phyloP scores from a whole-genome alignment of 441 rosid species.

The Eruca vesicaria region DNA sequence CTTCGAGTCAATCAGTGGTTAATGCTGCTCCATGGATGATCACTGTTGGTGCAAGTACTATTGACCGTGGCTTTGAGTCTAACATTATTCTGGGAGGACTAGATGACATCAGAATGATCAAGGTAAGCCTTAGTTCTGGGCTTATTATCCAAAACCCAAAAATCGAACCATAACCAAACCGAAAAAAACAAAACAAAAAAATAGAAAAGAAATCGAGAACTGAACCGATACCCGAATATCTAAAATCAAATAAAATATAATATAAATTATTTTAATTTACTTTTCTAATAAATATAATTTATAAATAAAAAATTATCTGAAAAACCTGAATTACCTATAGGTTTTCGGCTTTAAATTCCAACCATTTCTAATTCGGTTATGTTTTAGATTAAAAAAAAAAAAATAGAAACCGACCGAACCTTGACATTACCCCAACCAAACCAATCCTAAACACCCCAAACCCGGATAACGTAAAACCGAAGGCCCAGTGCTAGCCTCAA shows the following conservation, averaged over 20 bases:
- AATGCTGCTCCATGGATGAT: constrained; percentile 75
- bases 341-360: not conserved
- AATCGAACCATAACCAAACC: not conserved
- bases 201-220: not conserved
- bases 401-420: not conserved
- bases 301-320: too few species aligned
- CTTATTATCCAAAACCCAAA: not conserved
- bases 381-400: not conserved
- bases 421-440: not conserved
- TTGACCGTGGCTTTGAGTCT: constrained; percentile 63
- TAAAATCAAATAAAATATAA: too few species aligned
- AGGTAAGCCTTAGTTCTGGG: not conserved
- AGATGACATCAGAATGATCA: constrained; percentile 37
- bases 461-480: not conserved
- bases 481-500: not conserved
- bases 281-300: too few species aligned
- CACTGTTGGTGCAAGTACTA: constrained; percentile 74
- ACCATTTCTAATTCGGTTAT: not conserved
- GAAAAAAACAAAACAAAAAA: not conserved
- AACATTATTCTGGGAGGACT: constrained; percentile 58
- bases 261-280: too few species aligned
- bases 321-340: too few species aligned
- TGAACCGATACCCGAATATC: not conserved
- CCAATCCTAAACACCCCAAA: not conserved
- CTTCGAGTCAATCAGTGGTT: constrained; percentile 56